Percentiles rank a stretch among this genome's conserved stretches.
phyloP scores from a whole-genome alignment of 2,329 filamentous ascomycete genomes.

The Graphiopsis chlorocephala region DNA sequence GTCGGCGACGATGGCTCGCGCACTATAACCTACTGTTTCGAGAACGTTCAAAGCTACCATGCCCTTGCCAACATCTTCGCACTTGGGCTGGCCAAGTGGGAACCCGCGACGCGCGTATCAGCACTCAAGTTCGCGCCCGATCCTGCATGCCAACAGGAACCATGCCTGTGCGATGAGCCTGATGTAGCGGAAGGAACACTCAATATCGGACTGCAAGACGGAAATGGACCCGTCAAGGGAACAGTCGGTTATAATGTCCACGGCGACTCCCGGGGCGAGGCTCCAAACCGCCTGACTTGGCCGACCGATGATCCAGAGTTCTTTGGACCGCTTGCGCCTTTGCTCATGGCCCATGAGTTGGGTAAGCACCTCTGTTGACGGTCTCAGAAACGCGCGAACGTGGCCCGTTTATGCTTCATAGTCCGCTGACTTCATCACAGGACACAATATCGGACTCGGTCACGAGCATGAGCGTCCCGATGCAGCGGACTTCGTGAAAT shows the following conservation, averaged over 20 bases:
- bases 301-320: not conserved
- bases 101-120: not conserved
- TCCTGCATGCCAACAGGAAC: not conserved
- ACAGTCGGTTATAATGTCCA: not conserved
- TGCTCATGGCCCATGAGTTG: not conserved
- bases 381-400: not conserved
- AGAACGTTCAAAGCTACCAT: not conserved
- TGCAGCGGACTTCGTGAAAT: not conserved
- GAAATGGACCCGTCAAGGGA: too few relatives aligned
- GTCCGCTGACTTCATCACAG: not conserved
- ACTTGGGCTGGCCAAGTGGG: not conserved
- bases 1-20: not conserved
- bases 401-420: not conserved
- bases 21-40: not conserved
- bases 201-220: not conserved
- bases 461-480: constrained; percentile 2
- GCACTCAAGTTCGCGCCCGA: not conserved
- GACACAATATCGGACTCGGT: not conserved
- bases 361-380: not conserved
- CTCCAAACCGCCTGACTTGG: not conserved
- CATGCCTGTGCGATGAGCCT: not conserved
- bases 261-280: not conserved
- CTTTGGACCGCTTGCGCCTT: not conserved
- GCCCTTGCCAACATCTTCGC: not conserved
- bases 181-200: not conserved